These are phyloP conservation scores for Vanrija sp. DNA, from an alignment of 1,284 basidiomycete species.

Conservation along the genomic window DNA sequence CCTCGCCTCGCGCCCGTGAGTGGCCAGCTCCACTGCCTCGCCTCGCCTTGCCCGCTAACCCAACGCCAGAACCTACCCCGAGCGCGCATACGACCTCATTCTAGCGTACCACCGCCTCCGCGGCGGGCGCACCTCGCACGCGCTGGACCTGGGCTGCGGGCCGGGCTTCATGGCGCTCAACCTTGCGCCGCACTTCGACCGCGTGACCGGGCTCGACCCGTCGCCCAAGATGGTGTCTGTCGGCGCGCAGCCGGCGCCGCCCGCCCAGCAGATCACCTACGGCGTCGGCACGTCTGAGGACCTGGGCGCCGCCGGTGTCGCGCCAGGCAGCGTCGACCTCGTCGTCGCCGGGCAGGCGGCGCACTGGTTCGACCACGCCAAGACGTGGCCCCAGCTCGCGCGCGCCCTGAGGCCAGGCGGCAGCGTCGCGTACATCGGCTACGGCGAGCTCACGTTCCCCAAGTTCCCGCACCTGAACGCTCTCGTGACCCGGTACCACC, in stretches of 20 bases:
- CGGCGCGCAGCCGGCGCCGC: conserved; percentile 49
- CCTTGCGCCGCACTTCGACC: conserved; percentile 58
- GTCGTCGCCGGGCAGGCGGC: conserved; percentile 73
- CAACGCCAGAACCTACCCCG: conserved; percentile 27
- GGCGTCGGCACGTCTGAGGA: conserved; percentile 41
- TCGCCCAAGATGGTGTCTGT: conserved; percentile 66
- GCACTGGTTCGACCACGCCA: conserved; percentile 79
- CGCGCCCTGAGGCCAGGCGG: conserved; percentile 65
- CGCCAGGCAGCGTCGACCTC: conserved; percentile 64
- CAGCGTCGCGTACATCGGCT: conserved; percentile 72
- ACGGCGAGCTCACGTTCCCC: conserved; percentile 71
- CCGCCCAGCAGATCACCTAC: conserved; percentile 50
- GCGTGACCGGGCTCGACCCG: conserved; percentile 69
- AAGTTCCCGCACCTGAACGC: conserved; percentile 58
- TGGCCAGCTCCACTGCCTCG: not conserved
- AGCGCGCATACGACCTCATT: conserved; percentile 28
- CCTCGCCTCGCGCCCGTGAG: conserved; percentile 35
- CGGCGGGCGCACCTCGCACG: conserved; percentile 24
- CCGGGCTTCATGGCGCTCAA: conserved; percentile 61
- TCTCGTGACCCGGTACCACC: conserved; percentile 52
- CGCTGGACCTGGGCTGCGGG: conserved; percentile 74
- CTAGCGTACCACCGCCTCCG: conserved; percentile 21
- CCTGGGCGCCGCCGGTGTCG: conserved; percentile 9
- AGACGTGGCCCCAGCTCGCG: conserved; percentile 65
- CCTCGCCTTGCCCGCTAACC: not conserved